Base-by-base conservation (phyloP, 2,329 filamentous ascomycete species). In the Pestalotiopsis sp. region DNA sequence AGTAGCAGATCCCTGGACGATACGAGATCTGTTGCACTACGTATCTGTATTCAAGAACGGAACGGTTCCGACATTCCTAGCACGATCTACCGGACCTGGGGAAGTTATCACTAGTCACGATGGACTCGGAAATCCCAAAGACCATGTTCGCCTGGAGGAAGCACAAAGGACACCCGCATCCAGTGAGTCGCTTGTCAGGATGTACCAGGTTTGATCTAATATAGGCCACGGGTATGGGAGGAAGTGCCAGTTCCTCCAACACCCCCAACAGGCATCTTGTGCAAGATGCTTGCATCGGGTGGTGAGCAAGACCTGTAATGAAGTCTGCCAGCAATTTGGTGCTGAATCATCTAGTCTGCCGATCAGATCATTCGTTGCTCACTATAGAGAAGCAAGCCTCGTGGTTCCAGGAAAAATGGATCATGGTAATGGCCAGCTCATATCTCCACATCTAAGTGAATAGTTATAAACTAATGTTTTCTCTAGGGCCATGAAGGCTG, bases 61-160 rank as follows among this genome's bases (percentile, higher is more conserved):
- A 52, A 52, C 17, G 6, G 20, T 23, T 52, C 45, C 45, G 45
- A n/a, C 14, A 59, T 17, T 9, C 13, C 11, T 23, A 59, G 27
- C 57, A 59, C 12, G 14, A 27, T 27, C 25, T 27, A 36, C 57
- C 23, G 20, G 57, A n/a, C 27, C 57, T 23, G 57, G 57, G 57
- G 23, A 27, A 36, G 57, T 12, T 4, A 3, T 27, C 57, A 59
- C 23, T 36, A 59, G 31, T 45, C 57, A 40, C 12, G 56, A 73
- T 74, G 71, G 20, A 58, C 2, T 36, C 40, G 11, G 3, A 58
- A 14, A 65, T 76, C 11, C 74, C 75, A 7, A 60, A 68, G 63
- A 77, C 76, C 2, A 81, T 81, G 79, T 71, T 72, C 61, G 79
- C 78, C 0, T 81, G 79, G 79, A 74, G 77, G 52, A 80, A 80